These are phyloP conservation scores for Microdochium paspali DNA, from an alignment of 2,329 filamentous ascomycete genomes.

Conservation along the genomic window DNA sequence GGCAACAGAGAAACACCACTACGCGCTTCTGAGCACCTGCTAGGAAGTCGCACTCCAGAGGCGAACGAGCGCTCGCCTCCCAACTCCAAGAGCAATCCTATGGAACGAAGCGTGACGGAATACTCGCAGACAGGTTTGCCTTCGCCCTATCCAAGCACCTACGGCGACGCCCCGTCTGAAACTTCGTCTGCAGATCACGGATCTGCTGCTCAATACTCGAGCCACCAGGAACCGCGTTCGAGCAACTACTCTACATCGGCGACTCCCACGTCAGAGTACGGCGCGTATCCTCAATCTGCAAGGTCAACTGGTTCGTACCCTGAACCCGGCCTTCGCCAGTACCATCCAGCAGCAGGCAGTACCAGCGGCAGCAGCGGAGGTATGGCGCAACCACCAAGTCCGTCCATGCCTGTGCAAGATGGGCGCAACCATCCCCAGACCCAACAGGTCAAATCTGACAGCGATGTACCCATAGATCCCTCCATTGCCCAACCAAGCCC, in stretches of 20 bases:
- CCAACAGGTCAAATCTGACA: slow-evolving; percentile 83
- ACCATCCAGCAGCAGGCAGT: slow-evolving; percentile 63
- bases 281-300: slow-evolving; percentile 63
- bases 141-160: slow-evolving; percentile 58
- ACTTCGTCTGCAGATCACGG: slow-evolving; percentile 79
- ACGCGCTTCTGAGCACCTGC: slow-evolving; percentile 14
- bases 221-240: slow-evolving; percentile 70
- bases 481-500: slow-evolving; percentile 91
- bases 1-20: slow-evolving; percentile 18
- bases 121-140: slow-evolving; percentile 86
- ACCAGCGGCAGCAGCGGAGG: slow-evolving; percentile 66
- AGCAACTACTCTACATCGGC: slow-evolving; percentile 64
- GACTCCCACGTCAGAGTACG: slow-evolving; percentile 85
- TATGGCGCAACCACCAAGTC: slow-evolving; percentile 98
- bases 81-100: slow-evolving; percentile 26
- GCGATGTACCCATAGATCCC: slow-evolving; percentile 97
- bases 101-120: slow-evolving; percentile 59
- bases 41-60: slow-evolving; percentile 17
- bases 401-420: slow-evolving; percentile 85
- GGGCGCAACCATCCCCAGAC: slow-evolving; percentile 61
- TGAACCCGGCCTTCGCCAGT: slow-evolving; percentile 78
- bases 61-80: slow-evolving; percentile 18
- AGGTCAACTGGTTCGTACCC: slow-evolving; percentile 72
- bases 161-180: slow-evolving; percentile 72
- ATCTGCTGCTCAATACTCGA: slow-evolving; percentile 84